Evolutionary conservation across 2,329 filamentous ascomycete genomes (phyloP), one percentile per base, ranked within the genome.

Genomic region (Cercospora berteroae): DNA sequence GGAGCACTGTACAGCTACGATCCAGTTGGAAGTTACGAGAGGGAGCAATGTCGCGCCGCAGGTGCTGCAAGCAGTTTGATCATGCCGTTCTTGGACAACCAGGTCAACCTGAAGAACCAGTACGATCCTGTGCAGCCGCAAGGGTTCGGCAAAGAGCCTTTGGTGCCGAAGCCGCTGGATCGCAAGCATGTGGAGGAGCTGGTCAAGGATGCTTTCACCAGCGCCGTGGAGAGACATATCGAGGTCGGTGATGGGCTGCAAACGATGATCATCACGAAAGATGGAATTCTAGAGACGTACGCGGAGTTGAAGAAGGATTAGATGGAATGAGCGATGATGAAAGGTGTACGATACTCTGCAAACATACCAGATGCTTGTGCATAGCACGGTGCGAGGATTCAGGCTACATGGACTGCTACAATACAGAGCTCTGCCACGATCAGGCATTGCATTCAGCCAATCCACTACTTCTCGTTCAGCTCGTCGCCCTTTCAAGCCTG

Each of bases 81-180:
- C 82, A 99, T 97, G 92, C 95, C 95, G 1, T 99, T 99, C 86
- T 83, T 99, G 77, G 95, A 99, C 81, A 99, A 99, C 81, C 96
- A 99, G 83, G 95, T 99, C 84, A 98, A 98, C 84, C 94, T 94
- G 86, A 99, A 97, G 87, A 99, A 99, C 80, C 94, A 97, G 84
- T 96, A 97, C 79, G 86, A 95, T 65, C 93, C 94, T 10, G 92
- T 90, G 57, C 94, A 91, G 75, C 93, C 93, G 66, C 86, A 87
- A 68, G 94, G 94, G 52, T 91, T 97, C 80, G 90, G 89, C 63
- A 83, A 97, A 75, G 83, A 91, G 83, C 87, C 90, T 81, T 86
- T 90, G 74, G 85, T 88, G 79, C 79, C 85, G 27, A 84, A 89
- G 76, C 91, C 92, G 61, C 82, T 98, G 77, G 85, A 89, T 29